Evolutionary conservation across 768 basidiomycete genomes (phyloP).

Genomic region (Inosperma sp.): DNA sequence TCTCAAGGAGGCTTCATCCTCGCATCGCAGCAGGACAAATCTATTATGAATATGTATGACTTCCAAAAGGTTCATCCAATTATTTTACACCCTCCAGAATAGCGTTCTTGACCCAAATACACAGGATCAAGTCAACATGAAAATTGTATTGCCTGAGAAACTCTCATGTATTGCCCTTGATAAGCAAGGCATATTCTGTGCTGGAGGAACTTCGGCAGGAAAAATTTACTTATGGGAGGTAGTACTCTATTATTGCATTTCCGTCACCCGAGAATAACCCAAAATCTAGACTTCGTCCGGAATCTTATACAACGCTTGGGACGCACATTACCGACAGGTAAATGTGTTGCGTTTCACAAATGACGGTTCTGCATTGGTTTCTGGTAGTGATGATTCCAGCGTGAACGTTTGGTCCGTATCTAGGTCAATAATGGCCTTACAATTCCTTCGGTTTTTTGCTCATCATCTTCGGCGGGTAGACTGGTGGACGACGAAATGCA

Average conservation of each 20-base stretch:
- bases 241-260: conserved; percentile 20
- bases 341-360: conserved; percentile 77
- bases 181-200: conserved; percentile 68
- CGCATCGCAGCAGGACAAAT: conserved; percentile 83
- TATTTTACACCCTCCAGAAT: neutral
- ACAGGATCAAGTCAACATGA: conserved; percentile 86
- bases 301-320: conserved; percentile 87
- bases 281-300: conserved; percentile 76
- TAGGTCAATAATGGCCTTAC: conserved; percentile 51
- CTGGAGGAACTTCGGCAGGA: conserved; percentile 84
- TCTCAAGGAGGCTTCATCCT: conserved; percentile 82
- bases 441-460: conserved; percentile 11
- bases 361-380: conserved; percentile 75
- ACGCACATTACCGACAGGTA: conserved; percentile 92
- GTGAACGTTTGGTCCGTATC: conserved; percentile 87
- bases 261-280: conserved; percentile 7
- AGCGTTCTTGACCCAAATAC: conserved; percentile 12
- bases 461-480: conserved; percentile 44
- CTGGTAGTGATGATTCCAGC: conserved; percentile 88
- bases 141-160: conserved; percentile 88
- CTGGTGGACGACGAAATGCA: conserved; percentile 72
- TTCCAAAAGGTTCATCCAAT: conserved; percentile 76
- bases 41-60: conserved; percentile 82
- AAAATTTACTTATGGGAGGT: conserved; percentile 97
- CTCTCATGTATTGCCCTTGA: conserved; percentile 77